These are phyloP conservation scores for Seminavis robusta DNA, from an alignment of 108 stramenopile genomes.

Conservation along the genomic window DNA sequence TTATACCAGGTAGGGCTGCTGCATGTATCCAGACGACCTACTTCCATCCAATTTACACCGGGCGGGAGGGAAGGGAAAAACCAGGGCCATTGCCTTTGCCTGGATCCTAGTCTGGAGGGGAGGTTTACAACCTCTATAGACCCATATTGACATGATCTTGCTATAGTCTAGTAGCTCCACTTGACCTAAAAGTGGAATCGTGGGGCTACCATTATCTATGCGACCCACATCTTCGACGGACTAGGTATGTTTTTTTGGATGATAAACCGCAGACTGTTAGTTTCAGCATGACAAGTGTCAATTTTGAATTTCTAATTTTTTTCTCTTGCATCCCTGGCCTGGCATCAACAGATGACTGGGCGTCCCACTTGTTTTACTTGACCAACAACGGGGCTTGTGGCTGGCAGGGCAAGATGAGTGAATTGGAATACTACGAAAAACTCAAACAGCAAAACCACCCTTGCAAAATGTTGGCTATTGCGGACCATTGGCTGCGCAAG, in stretches of 20 bases:
- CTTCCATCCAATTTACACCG: too few relatives aligned
- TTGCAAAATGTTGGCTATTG: conserved; percentile 78
- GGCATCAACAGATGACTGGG: conserved; percentile 46
- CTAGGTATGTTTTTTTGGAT: conserved; percentile 70
- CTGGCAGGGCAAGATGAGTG: conserved; percentile 80
- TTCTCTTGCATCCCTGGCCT: background rate
- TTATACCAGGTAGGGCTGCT: too few relatives aligned
- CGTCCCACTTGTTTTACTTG: conserved; percentile 66
- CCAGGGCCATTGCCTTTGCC: too few relatives aligned
- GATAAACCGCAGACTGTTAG: background rate
- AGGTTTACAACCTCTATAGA: too few relatives aligned
- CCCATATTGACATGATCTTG: too few relatives aligned
- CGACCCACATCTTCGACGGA: conserved; percentile 98
- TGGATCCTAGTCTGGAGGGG: too few relatives aligned
- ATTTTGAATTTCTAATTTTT: background rate
- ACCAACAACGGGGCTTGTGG: conserved; percentile 67
- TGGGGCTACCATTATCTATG: conserved; percentile 95
- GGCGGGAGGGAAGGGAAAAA: too few relatives aligned
- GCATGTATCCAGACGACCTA: too few relatives aligned
- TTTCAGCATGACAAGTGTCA: background rate
- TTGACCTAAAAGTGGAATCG: too few relatives aligned
- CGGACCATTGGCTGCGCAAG: conserved; percentile 81
- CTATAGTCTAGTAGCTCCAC: too few relatives aligned
- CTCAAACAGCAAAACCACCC: conserved; percentile 76
- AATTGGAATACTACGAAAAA: conserved; percentile 68